Evolutionary conservation across 1,284 basidiomycete species (phyloP), one percentile per base, ranked within the genome.

Genomic region (Gomphus sp.): DNA sequence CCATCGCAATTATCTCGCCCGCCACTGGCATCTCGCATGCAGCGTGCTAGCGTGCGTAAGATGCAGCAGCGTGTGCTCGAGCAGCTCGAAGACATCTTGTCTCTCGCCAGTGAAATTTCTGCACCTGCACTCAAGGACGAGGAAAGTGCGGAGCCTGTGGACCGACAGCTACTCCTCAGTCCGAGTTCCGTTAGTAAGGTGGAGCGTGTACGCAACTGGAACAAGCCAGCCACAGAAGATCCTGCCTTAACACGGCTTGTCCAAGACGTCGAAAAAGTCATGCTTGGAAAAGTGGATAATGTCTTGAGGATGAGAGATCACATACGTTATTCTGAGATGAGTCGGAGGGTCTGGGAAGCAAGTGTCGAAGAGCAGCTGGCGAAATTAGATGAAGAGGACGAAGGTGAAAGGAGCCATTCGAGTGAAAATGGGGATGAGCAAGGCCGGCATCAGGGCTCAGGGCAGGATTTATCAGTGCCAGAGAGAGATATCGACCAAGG

Each of bases 261-360:
- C 57, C 81, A 86, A 61, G 95, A 99, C 68, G 88, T 88, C 8
- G 92, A 95, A 65, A 82, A 88, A 41, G 82, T 96, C 41, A 90
- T 97, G 78, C 81, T 91, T 41, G 85, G 91, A 71, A 99, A 99
- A 78, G 84, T 95, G 62, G 95, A 95, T 72, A 93, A 89, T 62
- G 91, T 98, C 52, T 92, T 94, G 61, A 88, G 97, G 47, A 89
- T 99, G 87, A 91, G 97, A 73, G 98, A 98, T 70, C 98, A 94
- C 28, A 97, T 99, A 64, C 81, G 93, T 61, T 99, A 99, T 72
- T 89, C 93, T 39, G 97, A 99, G 75, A 97, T 97, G 74, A 91
- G 98, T 31, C 87, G 97, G 71, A 88, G 90, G 66, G 97, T 99
- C 72, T 99, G 96, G 94, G 91, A 98, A 70, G 90, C 91, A 69